A percentile compares a stretch with the other conserved stretches of the same genome.
Conservation (phyloP, 305 asterid genomes). For the Fraxinus angustifolia region DNA sequence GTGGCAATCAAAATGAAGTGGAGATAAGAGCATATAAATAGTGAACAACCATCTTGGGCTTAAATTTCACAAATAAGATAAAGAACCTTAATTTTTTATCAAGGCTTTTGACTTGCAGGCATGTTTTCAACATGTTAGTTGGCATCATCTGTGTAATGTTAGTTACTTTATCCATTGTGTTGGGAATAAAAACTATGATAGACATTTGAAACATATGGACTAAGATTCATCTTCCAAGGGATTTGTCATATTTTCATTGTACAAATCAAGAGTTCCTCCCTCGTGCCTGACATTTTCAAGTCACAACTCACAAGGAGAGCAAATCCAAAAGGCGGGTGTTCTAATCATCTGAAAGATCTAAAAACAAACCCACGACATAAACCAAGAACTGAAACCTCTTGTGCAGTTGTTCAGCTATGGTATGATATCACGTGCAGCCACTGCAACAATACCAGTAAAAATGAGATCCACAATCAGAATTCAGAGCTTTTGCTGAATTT, state of each 20-base stretch:
- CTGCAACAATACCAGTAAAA: background rate
- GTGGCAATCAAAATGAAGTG: background rate
- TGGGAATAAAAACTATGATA: background rate
- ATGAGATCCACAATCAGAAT: background rate
- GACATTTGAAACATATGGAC: background rate
- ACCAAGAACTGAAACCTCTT: background rate
- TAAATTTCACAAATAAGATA: background rate
- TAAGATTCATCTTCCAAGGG: background rate
- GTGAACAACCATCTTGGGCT: background rate
- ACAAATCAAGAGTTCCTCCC: background rate
- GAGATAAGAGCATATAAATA: background rate
- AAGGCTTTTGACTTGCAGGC: background rate
- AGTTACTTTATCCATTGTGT: background rate
- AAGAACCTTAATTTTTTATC: background rate
- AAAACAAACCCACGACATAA: background rate
- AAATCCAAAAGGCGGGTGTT: background rate
- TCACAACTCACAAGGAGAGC: background rate
- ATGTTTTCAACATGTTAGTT: background rate
- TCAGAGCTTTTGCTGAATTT: constrained; percentile 52
- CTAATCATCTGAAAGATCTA: background rate
- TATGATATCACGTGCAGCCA: background rate
- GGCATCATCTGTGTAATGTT: background rate
- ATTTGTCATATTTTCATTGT: background rate
- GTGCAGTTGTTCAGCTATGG: background rate
- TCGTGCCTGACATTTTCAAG: background rate